These are phyloP conservation scores for Russula lepida DNA, from an alignment of 768 basidiomycete species.

Conservation along the genomic window DNA sequence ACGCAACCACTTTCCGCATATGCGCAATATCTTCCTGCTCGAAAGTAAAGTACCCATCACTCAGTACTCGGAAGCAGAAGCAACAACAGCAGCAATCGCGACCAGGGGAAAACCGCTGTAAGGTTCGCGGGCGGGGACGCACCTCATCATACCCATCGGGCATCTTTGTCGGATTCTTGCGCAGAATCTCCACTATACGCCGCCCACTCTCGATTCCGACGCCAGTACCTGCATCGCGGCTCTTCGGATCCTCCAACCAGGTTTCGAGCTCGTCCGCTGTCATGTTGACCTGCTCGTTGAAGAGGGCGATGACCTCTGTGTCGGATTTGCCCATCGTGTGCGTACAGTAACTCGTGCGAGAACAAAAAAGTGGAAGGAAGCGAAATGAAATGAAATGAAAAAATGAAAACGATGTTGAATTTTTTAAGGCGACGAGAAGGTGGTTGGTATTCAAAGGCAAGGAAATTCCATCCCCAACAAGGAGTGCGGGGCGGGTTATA, in stretches of 20 bases:
- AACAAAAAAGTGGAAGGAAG: neutral
- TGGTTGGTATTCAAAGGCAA: neutral
- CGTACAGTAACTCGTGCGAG: neutral
- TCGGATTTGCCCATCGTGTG: slow-evolving; percentile 25
- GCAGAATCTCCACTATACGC: slow-evolving; percentile 29
- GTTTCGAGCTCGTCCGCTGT: slow-evolving; percentile 27
- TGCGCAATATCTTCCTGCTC: slow-evolving; percentile 28
- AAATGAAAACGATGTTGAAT: no score
- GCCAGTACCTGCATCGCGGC: slow-evolving; percentile 27
- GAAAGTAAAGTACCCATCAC: neutral
- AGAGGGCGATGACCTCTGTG: slow-evolving; percentile 26
- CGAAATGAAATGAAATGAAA: no score
- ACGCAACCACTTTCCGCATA: slow-evolving; percentile 30
- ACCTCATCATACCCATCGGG: slow-evolving; percentile 28
- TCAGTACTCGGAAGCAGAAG: neutral
- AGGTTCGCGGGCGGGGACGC: neutral
- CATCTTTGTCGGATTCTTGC: slow-evolving; percentile 29
- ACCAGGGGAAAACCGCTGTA: neutral
- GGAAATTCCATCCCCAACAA: neutral
- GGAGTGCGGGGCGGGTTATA: neutral
- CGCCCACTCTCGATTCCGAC: slow-evolving; percentile 29
- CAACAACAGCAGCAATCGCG: no score
- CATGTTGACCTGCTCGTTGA: slow-evolving; percentile 30
- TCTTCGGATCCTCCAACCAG: slow-evolving; percentile 29
- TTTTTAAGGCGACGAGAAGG: no score